phyloP scores from a whole-genome alignment of 1,139 yeast genomes.

The Chernovozyma sophiae-reginae region DNA sequence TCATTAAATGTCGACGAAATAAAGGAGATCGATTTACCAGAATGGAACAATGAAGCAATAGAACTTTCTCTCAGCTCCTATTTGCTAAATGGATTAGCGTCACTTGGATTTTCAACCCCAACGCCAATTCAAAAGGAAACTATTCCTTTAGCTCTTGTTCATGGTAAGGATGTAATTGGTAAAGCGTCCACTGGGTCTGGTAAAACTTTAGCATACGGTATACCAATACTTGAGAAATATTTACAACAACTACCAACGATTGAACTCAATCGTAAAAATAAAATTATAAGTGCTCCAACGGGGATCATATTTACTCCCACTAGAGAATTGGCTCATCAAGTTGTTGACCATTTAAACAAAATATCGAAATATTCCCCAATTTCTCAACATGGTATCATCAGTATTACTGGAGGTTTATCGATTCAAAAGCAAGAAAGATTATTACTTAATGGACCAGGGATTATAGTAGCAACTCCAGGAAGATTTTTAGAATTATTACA shows the following conservation, averaged over 20 bases:
- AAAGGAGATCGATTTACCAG: slow-evolving; percentile 46
- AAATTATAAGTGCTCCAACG: slow-evolving; percentile 44
- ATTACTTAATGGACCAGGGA: slow-evolving; percentile 68
- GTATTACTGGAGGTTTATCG: slow-evolving; percentile 91
- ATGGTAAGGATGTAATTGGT: slow-evolving; percentile 82
- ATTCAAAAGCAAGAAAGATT: slow-evolving; percentile 88
- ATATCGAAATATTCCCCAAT: slow-evolving; percentile 61
- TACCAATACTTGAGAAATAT: slow-evolving; percentile 80
- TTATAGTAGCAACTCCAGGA: slow-evolving; percentile 95
- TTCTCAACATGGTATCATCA: slow-evolving; percentile 55
- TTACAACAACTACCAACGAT: slow-evolving; percentile 23
- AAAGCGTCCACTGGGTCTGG: slow-evolving; percentile 99
- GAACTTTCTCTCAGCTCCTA: slow-evolving; percentile 43
- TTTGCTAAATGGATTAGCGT: slow-evolving; percentile 55
- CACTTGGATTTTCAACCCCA: slow-evolving; percentile 62
- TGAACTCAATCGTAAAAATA: slow-evolving; percentile 20
- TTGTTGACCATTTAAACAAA: slow-evolving; percentile 67
- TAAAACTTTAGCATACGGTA: slow-evolving; percentile 91
- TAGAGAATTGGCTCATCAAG: slow-evolving; percentile 94
- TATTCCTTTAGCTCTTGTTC: slow-evolving; percentile 64
- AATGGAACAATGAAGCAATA: slow-evolving; percentile 41
- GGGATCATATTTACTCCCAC: slow-evolving; percentile 93
- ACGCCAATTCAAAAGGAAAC: slow-evolving; percentile 78
- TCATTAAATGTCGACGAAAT: slow-evolving; percentile 29
- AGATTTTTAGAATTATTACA: slow-evolving; percentile 80